These are phyloP conservation scores for Brassica cretica DNA, from an alignment of 345 rosid genomes.

Conservation along the genomic window DNA sequence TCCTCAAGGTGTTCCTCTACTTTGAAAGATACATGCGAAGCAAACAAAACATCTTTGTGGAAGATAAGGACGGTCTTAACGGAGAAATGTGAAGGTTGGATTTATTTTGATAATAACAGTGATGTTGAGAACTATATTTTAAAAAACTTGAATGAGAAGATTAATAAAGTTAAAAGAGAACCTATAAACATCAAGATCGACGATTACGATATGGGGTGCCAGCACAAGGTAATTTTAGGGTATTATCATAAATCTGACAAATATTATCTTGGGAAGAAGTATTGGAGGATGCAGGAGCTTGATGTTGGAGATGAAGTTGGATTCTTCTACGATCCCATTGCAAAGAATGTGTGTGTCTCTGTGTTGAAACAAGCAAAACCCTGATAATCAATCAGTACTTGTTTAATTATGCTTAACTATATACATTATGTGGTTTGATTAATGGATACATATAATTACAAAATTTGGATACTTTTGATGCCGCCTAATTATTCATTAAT, in stretches of 20 bases:
- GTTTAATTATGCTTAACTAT: conserved; percentile 2
- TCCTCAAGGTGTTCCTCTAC: not conserved
- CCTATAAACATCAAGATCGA: conserved; percentile 17
- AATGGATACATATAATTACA: not conserved
- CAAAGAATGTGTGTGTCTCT: conserved; percentile 22
- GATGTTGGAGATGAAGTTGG: conserved; percentile 25
- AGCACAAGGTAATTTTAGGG: not conserved
- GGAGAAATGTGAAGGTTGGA: conserved; percentile 3
- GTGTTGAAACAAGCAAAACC: conserved; percentile 19
- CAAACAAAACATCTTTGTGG: conserved; percentile 21
- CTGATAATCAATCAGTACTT: not conserved
- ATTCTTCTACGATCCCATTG: conserved; percentile 16
- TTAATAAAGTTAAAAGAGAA: not conserved
- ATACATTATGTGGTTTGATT: not conserved
- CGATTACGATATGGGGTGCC: conserved; percentile 18
- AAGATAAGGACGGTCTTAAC: conserved; percentile 18
- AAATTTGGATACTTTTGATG: not conserved
- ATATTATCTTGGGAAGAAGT: conserved; percentile 1
- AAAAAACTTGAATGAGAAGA: not conserved
- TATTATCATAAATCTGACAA: not conserved
- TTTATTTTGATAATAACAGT: conserved; percentile 21
- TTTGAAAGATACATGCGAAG: conserved; percentile 1
- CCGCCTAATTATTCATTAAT: not conserved
- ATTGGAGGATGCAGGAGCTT: conserved; percentile 12
- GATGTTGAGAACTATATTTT: conserved; percentile 14